Conservation (phyloP, 805 yeast genomes). For the Ogataea henricii region DNA sequence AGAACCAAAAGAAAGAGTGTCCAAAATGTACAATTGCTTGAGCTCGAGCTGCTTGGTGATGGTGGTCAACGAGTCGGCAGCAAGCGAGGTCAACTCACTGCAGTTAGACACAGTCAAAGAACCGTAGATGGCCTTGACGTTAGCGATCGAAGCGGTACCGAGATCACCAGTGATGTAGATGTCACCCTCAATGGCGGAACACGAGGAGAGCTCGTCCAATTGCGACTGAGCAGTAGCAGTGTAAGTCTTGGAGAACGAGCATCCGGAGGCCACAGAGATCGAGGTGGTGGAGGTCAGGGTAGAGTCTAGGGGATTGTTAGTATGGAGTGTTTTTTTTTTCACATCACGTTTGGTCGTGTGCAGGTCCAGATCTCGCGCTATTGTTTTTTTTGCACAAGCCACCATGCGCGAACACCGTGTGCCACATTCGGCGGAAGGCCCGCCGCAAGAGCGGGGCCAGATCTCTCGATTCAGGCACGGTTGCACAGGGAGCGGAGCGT, state of each 20-base stretch:
- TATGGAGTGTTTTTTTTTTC: background rate
- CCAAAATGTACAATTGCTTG: conserved; percentile 63
- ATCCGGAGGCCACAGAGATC: conserved; percentile 53
- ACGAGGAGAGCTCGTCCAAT: conserved; percentile 69
- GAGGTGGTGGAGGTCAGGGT: conserved; percentile 54
- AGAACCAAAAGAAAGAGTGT: conserved; percentile 70
- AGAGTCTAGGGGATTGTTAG: conserved; percentile 40
- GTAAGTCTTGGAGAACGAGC: conserved; percentile 59
- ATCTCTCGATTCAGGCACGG: background rate
- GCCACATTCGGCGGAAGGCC: background rate
- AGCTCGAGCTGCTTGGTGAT: conserved; percentile 73
- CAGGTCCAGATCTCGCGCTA: background rate
- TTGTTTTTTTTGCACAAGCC: background rate
- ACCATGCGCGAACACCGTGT: background rate
- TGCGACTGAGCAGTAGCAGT: conserved; percentile 83
- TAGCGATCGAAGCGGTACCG: conserved; percentile 67
- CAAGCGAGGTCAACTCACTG: conserved; percentile 57
- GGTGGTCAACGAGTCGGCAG: conserved; percentile 77
- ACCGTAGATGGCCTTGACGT: conserved; percentile 79
- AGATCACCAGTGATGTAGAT: conserved; percentile 67
- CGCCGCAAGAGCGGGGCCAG: background rate
- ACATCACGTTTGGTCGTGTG: conserved; percentile 2
- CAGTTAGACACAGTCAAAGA: conserved; percentile 68
- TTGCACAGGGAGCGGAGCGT: background rate
- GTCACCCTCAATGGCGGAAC: conserved; percentile 82